Conservation (phyloP, 805 yeast genomes). For the Metschnikowia hibisci region DNA sequence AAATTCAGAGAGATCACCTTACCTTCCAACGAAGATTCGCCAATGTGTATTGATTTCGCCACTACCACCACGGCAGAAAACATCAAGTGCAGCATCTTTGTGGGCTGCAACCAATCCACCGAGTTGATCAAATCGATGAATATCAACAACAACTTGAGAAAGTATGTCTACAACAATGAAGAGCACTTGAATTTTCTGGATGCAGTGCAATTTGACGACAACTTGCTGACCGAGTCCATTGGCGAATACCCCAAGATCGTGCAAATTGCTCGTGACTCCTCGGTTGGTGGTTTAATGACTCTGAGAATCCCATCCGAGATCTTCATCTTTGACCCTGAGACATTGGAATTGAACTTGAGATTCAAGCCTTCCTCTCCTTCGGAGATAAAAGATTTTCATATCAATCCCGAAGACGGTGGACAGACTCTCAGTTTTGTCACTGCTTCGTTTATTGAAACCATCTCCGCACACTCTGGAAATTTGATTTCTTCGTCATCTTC, state of each 20-base stretch:
- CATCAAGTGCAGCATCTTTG: conserved; percentile 46
- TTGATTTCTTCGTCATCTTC: conserved; percentile 25
- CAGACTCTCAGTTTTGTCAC: conserved; percentile 63
- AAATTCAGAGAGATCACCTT: conserved; percentile 60
- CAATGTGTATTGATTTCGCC: conserved; percentile 67
- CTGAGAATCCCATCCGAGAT: conserved; percentile 62
- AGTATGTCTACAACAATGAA: conserved; percentile 51
- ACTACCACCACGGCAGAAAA: conserved; percentile 20
- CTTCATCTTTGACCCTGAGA: conserved; percentile 54
- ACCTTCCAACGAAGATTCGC: conserved; percentile 74
- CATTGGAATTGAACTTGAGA: conserved; percentile 51
- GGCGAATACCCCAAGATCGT: conserved; percentile 66
- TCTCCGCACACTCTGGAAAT: conserved; percentile 47
- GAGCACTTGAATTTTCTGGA: conserved; percentile 60
- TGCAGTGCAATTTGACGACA: conserved; percentile 54
- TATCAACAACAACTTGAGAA: conserved; percentile 67
- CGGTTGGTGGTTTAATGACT: conserved; percentile 65
- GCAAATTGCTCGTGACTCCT: conserved; percentile 52
- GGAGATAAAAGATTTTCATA: conserved; percentile 56
- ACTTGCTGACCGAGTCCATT: conserved; percentile 28
- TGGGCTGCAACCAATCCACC: conserved; percentile 74
- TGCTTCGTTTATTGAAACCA: conserved; percentile 45
- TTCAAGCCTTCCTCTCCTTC: conserved; percentile 51
- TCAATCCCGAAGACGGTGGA: conserved; percentile 58
- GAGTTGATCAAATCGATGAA: conserved; percentile 52